Base-by-base conservation (phyloP, 352 stramenopile genomes). In the Pythium grandisporangium region DNA sequence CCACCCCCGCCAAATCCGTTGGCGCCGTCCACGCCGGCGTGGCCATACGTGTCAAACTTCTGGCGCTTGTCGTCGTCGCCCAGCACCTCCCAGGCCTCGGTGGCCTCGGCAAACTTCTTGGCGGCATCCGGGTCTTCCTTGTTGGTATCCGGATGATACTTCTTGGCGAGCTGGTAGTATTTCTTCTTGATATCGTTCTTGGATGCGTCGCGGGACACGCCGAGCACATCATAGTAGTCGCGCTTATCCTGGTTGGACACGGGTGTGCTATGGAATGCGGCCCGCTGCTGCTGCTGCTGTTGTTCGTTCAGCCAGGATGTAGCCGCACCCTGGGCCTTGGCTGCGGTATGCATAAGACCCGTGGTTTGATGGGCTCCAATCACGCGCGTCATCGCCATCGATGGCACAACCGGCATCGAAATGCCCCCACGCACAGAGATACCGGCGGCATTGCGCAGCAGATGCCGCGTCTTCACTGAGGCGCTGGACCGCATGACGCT, bases 151-250 rank as follows among this genome's bases (percentile, higher is more conserved):
- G 96, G 96, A 58, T 99, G 96, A 69, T 96, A 98, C 68, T 98
- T 93, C 65, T 96, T 98, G 27, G 93, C 95, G 33, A 98, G 54
- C 50, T 98, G 84, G 60, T 97, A 97, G 67, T 96, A 97, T 55
- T 96, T 96, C 68, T 98, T 98, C 75, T 98, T 98, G 58, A 99
- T 98, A 38, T 97, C 87, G 45, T 69, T 91, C 70, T 98, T 98
- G 51, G 83, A 73, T 5, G 93, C 89, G 35, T 83, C 70, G 25
- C 63, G 73, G 2, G 66, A 63, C 21, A 99, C 76, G 42, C 93
- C 92, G 21, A 99, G 72, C 2, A 98, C 66, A 33, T 98, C 85
- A 63, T 99, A 99, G 68, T 97, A 98, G 69, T 99, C 95, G 57
- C 82, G 71, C 65, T 98, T 96, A 6, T 60, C 37, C 48, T 81